These are phyloP conservation scores for Nyctanthes arbortristis DNA, from an alignment of 257 asterid species.

Conservation along the genomic window DNA sequence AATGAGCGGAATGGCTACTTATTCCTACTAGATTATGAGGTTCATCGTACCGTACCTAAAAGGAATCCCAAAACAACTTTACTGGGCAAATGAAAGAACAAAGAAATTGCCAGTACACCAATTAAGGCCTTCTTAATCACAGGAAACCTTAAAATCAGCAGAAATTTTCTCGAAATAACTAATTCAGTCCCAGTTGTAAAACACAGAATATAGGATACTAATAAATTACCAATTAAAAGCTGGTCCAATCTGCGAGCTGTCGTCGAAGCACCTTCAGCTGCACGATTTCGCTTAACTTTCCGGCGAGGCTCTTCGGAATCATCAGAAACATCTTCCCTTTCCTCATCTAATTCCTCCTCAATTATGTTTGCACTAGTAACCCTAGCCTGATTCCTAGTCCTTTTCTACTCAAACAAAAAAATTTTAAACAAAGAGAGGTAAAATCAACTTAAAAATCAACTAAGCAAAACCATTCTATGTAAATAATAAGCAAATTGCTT, in stretches of 20 bases:
- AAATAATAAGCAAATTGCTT: neutral
- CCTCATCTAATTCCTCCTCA: conserved; percentile 60
- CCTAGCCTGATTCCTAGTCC: conserved; percentile 70
- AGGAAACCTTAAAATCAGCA: neutral
- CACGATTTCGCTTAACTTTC: conserved; percentile 57
- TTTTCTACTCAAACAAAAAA: conserved; percentile 54
- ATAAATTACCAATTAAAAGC: conserved; percentile 70
- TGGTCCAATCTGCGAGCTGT: conserved; percentile 44
- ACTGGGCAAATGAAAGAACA: neutral
- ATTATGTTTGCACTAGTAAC: conserved; percentile 37
- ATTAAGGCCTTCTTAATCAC: neutral
- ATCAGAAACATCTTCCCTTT: conserved; percentile 75
- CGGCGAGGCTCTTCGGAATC: conserved; percentile 70
- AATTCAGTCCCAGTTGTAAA: neutral
- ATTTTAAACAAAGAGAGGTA: neutral
- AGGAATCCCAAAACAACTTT: neutral
- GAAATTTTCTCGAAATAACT: neutral
- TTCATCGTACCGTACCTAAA: no score
- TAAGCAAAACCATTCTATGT: neutral
- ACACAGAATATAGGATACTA: neutral
- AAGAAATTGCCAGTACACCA: neutral
- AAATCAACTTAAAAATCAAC: conserved; percentile 4
- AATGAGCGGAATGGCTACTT: neutral
- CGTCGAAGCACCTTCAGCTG: conserved; percentile 61
- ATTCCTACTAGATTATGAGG: neutral